Percentiles rank a stretch among this genome's conserved stretches.
phyloP scores from a whole-genome alignment of 495 filamentous ascomycete species.

The Annulohypoxylon bovei region DNA sequence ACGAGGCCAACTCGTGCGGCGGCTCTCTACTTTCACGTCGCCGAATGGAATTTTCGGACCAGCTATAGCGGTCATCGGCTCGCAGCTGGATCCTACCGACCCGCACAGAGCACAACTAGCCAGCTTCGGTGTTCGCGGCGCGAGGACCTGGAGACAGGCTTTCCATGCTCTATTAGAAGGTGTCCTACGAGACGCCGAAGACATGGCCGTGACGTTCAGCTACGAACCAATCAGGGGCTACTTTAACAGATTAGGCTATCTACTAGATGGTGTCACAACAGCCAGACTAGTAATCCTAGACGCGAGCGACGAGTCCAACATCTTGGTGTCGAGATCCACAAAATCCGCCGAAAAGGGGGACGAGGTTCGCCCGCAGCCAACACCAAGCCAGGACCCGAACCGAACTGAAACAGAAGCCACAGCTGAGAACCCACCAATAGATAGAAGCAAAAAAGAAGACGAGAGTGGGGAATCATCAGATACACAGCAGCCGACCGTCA shows the following conservation, averaged over 20 bases:
- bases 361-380: not conserved
- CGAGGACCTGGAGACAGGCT: conserved; percentile 54
- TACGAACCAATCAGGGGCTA: conserved; percentile 53
- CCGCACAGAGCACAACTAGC: conserved; percentile 7
- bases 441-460: not conserved
- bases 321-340: conserved; percentile 43
- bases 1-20: conserved; percentile 48
- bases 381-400: not conserved
- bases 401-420: not conserved
- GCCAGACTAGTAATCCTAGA: conserved; percentile 53
- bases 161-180: conserved; percentile 58
- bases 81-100: not conserved
- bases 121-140: conserved; percentile 27
- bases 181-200: conserved; percentile 56
- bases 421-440: not conserved
- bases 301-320: conserved; percentile 46
- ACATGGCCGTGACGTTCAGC: conserved; percentile 55
- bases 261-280: conserved; percentile 51
- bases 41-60: conserved; percentile 54
- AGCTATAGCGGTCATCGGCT: conserved; percentile 45
- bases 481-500: conserved; percentile 16
- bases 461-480: not conserved
- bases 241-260: conserved; percentile 49
- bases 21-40: conserved; percentile 46
- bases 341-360: conserved; percentile 7